phyloP scores from a whole-genome alignment of 1,284 basidiomycete genomes.

The Spongiforma sp. region DNA sequence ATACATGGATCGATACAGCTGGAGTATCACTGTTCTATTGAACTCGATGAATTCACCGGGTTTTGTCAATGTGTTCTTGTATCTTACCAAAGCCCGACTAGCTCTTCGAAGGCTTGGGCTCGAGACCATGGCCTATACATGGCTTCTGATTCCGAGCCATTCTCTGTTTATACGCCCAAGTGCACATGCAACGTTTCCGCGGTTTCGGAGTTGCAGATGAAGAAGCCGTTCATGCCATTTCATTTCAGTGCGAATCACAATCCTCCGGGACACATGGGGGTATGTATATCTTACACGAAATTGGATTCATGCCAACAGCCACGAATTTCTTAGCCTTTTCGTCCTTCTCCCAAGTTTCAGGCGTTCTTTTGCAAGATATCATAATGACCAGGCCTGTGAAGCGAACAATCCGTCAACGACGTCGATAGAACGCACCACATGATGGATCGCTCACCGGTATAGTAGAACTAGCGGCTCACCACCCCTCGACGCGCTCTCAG shows the following conservation, averaged over 20 bases:
- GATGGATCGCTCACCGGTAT: slow-evolving; percentile 65
- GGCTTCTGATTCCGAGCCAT: too few relatives aligned
- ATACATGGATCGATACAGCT: too few relatives aligned
- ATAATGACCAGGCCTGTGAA: slow-evolving; percentile 73
- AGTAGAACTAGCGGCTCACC: slow-evolving; percentile 64
- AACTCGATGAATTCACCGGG: too few relatives aligned
- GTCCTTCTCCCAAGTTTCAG: slow-evolving; percentile 14
- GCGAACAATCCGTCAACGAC: slow-evolving; percentile 11
- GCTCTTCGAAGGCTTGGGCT: too few relatives aligned
- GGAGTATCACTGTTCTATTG: too few relatives aligned
- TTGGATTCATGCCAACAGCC: background rate
- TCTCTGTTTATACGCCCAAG: too few relatives aligned
- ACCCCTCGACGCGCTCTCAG: slow-evolving; percentile 43
- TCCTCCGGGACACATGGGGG: background rate
- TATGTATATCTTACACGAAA: slow-evolving; percentile 20
- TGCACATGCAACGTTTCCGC: too few relatives aligned
- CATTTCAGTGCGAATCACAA: background rate
- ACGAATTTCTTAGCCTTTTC: background rate
- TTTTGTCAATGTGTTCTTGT: too few relatives aligned
- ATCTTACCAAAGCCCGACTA: too few relatives aligned
- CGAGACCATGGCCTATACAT: too few relatives aligned
- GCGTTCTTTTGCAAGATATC: slow-evolving; percentile 57
- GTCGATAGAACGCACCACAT: background rate
- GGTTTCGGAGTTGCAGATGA: too few relatives aligned
- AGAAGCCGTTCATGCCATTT: background rate